Evolutionary conservation across 441 rosid species (phyloP).

Genomic region (Gossypium davidsonii): DNA sequence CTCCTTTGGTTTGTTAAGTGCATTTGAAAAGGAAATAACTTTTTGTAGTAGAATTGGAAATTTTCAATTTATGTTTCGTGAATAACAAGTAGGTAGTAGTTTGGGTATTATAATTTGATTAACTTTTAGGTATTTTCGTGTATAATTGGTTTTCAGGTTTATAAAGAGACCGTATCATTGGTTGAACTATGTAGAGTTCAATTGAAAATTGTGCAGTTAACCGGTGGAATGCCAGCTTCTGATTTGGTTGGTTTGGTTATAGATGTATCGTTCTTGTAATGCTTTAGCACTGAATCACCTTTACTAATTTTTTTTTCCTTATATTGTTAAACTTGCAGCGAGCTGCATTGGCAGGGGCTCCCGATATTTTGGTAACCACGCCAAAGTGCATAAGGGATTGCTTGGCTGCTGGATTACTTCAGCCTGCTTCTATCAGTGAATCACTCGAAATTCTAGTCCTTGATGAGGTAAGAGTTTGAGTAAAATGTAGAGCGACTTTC

Average conservation of each 20-base stretch:
- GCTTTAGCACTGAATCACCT: background rate
- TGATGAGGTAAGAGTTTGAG: slow-evolving; percentile 61
- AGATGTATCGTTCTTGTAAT: background rate
- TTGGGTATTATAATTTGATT: background rate
- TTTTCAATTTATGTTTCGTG: background rate
- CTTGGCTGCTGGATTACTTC: slow-evolving; percentile 58
- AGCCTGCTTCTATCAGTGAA: slow-evolving; percentile 43
- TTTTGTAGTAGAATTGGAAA: background rate
- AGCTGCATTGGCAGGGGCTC: slow-evolving; percentile 63
- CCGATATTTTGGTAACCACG: slow-evolving; percentile 72
- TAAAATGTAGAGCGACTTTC: background rate
- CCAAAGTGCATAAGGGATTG: slow-evolving; percentile 88
- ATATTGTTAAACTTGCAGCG: slow-evolving; percentile 38
- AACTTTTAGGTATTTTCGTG: background rate
- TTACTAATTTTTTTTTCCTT: background rate
- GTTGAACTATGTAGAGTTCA: slow-evolving; percentile 74
- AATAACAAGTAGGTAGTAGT: background rate
- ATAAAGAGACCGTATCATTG: slow-evolving; percentile 51
- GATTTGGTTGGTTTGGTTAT: slow-evolving; percentile 57
- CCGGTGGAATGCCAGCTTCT: slow-evolving; percentile 59
- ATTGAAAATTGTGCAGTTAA: slow-evolving; percentile 63
- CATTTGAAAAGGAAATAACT: slow-evolving; percentile 1
- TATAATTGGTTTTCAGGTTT: slow-evolving; percentile 39
- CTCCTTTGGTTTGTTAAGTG: background rate
- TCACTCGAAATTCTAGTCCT: slow-evolving; percentile 81